A percentile compares a stretch with the other conserved stretches of the same genome.
These are phyloP conservation scores for Chamaecyparis obtusa DNA, from an alignment of 75 land plant species.

Conservation along the genomic window DNA sequence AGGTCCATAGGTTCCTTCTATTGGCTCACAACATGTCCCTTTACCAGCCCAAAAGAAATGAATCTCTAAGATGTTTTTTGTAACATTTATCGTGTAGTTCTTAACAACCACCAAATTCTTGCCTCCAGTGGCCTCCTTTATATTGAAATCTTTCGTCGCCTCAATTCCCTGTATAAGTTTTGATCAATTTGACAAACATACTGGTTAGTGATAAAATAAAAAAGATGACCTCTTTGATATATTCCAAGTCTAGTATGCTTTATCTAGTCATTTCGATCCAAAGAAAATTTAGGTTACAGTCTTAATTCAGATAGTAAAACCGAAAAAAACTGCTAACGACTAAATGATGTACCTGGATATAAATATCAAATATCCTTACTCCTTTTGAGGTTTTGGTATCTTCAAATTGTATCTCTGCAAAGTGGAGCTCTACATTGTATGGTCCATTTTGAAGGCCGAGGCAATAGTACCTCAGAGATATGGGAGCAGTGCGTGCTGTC, in stretches of 20 bases:
- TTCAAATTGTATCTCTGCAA: conserved; percentile 16
- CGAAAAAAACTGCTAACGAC: background rate
- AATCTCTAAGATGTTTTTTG: conserved; percentile 13
- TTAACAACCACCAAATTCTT: conserved; percentile 6
- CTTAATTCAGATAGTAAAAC: background rate
- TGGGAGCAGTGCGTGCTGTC: conserved; percentile 20
- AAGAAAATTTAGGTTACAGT: background rate
- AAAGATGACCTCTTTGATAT: background rate
- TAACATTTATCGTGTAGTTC: background rate
- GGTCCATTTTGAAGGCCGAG: background rate
- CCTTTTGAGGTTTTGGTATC: conserved; percentile 20
- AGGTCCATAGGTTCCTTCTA: conserved; percentile 48
- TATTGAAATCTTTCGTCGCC: conserved; percentile 16
- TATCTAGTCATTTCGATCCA: background rate
- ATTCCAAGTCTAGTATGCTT: background rate
- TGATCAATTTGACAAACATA: background rate
- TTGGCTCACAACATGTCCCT: conserved; percentile 57
- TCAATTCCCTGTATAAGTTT: conserved; percentile 8
- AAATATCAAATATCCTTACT: conserved; percentile 30
- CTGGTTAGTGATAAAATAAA: background rate
- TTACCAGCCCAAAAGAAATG: conserved; percentile 30
- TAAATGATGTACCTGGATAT: conserved; percentile 24
- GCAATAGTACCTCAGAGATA: conserved; percentile 6
- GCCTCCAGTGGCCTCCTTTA: background rate
- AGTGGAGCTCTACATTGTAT: conserved; percentile 7